Percentiles rank a stretch among this genome's conserved stretches.
Conservation (phyloP, 148 eudicot species). For the Rhododendron ferrugineum region DNA sequence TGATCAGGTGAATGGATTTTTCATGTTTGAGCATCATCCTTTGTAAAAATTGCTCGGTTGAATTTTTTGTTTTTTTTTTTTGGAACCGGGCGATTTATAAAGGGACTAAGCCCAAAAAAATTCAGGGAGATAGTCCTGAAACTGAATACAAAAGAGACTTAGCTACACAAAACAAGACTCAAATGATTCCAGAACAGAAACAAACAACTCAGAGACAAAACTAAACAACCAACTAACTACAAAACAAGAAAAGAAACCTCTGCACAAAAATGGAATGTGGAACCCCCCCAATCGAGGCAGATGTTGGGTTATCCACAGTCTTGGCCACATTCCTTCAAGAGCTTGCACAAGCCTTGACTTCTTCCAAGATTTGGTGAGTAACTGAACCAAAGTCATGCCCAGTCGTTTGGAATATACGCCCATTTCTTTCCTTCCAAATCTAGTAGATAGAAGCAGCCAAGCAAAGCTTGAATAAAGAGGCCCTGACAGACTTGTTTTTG, state of each 20-base stretch:
- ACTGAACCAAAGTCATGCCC: not conserved
- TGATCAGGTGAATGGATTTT: slow-evolving; percentile 53
- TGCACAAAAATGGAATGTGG: not conserved
- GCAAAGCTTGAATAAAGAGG: not conserved
- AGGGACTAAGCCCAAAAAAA: not conserved
- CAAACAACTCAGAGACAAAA: not conserved
- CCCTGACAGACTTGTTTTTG: not conserved
- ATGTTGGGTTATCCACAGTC: not conserved
- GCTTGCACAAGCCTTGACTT: not conserved
- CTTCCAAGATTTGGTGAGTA: too few species aligned
- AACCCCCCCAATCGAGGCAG: not conserved
- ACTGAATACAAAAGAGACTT: not conserved
- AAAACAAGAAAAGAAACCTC: not conserved
- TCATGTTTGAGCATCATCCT: not conserved
- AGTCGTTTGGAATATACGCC: not conserved
- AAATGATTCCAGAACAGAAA: not conserved
- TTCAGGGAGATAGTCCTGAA: not conserved
- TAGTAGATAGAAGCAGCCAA: too few species aligned
- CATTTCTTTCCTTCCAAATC: not conserved
- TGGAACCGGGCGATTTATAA: not conserved
- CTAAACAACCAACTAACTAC: not conserved
- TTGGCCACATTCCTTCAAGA: not conserved
- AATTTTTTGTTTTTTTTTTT: not conserved
- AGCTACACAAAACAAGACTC: not conserved
- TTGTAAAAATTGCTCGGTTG: not conserved